Evolutionary conservation across 176 grass and related monocot species (phyloP).

Genomic region (Ananas comosus): DNA sequence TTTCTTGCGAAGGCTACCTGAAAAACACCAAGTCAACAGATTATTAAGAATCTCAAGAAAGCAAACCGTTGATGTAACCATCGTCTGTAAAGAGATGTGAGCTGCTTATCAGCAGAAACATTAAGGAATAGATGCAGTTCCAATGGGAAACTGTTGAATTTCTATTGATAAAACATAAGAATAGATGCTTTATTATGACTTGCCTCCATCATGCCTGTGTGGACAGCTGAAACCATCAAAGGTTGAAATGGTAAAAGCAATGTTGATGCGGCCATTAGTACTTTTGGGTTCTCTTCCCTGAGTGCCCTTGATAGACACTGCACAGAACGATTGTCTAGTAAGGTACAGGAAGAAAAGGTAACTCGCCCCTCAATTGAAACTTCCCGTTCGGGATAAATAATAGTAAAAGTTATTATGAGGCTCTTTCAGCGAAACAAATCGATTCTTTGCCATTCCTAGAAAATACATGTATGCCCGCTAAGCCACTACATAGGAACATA

Average conservation of each 20-base stretch:
- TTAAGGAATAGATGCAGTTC: not conserved
- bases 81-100: too few species aligned
- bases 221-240: constrained; percentile 83
- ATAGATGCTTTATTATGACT: constrained; percentile 20
- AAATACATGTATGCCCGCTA: too few species aligned
- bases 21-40: not conserved
- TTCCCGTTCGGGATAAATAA: not conserved
- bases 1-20: constrained; percentile 81
- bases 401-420: too few species aligned
- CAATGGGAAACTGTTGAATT: not conserved
- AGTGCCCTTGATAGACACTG: constrained; percentile 87
- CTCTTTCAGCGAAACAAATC: too few species aligned
- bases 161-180: not conserved
- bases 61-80: not conserved
- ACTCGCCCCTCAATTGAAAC: constrained; percentile 4
- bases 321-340: constrained; percentile 14
- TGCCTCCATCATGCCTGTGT: constrained; percentile 95
- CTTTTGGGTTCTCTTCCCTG: constrained; percentile 71
- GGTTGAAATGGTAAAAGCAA: constrained; percentile 84
- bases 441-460: too few species aligned
- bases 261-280: constrained; percentile 85
- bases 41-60: not conserved
- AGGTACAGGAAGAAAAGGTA: constrained; percentile 5
- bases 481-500: too few species aligned
- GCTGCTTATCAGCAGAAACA: not conserved